Conservation (phyloP, 2,329 filamentous ascomycete species). For the Botryotinia globosa region DNA sequence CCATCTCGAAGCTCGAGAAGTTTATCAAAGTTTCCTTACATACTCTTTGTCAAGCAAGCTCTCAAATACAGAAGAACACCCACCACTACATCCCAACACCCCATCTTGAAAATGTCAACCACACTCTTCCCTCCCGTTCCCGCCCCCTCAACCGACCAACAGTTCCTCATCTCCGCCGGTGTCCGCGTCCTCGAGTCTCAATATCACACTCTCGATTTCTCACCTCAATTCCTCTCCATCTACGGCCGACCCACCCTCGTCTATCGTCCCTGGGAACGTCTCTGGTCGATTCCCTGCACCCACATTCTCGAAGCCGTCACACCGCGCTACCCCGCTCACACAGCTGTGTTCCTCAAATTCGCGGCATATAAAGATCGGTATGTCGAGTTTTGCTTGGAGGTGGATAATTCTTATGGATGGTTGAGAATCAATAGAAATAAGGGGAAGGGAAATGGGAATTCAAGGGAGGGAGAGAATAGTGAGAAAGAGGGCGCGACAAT, state of each 20-base stretch:
- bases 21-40: neutral
- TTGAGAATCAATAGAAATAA: neutral
- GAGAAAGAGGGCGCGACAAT: fast-evolving
- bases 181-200: neutral
- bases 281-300: neutral
- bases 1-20: neutral
- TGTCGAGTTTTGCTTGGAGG: neutral
- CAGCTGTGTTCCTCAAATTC: neutral
- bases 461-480: neutral
- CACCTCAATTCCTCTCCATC: neutral
- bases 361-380: neutral
- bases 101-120: neutral
- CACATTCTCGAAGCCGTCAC: neutral
- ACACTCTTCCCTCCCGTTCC: neutral
- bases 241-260: neutral
- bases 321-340: neutral
- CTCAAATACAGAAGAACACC: neutral
- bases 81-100: neutral
- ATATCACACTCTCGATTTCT: neutral
- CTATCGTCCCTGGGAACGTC: neutral
- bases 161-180: neutral
- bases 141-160: neutral
- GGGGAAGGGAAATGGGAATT: neutral
- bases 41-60: neutral
- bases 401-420: neutral